Percentiles rank a stretch among this genome's conserved stretches.
These are phyloP conservation scores for Tetradesmus obliquus DNA, from an alignment of 139 green algal genomes.

Conservation along the genomic window DNA sequence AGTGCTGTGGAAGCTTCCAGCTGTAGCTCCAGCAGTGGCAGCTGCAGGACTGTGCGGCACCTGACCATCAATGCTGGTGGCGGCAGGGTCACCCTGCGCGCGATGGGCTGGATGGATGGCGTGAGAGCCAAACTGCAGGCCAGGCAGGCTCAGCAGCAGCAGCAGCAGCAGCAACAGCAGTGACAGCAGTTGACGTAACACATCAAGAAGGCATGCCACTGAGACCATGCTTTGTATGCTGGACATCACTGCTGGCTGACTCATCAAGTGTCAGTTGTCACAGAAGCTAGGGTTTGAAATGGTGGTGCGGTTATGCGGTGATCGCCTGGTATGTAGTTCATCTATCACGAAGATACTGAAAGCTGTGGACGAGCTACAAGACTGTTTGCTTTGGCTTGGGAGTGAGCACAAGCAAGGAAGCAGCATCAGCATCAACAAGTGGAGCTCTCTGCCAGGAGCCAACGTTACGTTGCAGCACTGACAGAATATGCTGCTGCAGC, in stretches of 20 bases:
- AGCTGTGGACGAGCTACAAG: background rate
- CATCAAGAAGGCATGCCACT: too few species aligned
- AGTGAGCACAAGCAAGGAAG: background rate
- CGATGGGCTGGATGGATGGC: slow-evolving; percentile 37
- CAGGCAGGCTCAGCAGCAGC: background rate
- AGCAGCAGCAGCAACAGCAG: background rate
- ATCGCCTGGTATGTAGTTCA: too few species aligned
- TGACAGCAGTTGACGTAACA: background rate
- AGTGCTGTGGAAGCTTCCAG: background rate
- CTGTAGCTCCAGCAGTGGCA: background rate
- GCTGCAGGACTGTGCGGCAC: background rate
- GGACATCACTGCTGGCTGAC: too few species aligned
- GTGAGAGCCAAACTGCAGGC: background rate
- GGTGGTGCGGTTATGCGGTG: too few species aligned
- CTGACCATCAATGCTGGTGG: slow-evolving; percentile 38
- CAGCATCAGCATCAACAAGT: background rate
- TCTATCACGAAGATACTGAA: background rate
- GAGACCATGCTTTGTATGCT: too few species aligned
- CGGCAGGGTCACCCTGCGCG: background rate
- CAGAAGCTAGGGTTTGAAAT: background rate
- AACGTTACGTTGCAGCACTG: background rate
- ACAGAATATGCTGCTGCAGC: background rate
- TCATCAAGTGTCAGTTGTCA: background rate
- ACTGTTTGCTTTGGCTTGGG: background rate
- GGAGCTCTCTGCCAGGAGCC: background rate